Base-by-base conservation (phyloP, 192 early-diverging fungal genomes). In the Coemansia javaensis region DNA sequence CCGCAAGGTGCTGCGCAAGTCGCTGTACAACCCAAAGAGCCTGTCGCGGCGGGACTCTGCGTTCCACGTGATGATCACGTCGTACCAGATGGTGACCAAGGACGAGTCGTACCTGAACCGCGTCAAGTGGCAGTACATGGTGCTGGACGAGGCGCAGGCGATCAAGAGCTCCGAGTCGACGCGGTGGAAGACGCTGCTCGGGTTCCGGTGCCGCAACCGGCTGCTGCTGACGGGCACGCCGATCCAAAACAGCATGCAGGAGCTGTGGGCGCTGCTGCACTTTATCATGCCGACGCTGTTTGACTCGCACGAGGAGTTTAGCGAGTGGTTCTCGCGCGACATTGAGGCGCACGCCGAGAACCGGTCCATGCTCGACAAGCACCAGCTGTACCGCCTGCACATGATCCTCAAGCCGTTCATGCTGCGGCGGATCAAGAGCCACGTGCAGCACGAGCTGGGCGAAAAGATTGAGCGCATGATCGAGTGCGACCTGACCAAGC, bases 401-500 rank as follows among this genome's bases (percentile, higher is more conserved):
- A 88, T 90, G 84, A 92, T 94, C 47, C 76, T 94, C 28, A 90
- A 91, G 50, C 91, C 91, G n/a, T 94, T 94, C 59, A 91, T 94
- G 91, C 77, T 94, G 47, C 80, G 91, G 24, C 84, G 91, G 48
- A 80, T 91, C 64, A 93, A 93, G 74, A 79, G 84, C 16, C 90
- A 93, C 54, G 90, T 93, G 17, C 90, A 91, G 63, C 82, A 89
- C 45, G 90, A 93, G 67, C 73, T 93, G 21, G 90, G 88, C 45
- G 88, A 93, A 40, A 95, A 95, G 79, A 90, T 93, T 25, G 92
- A 95, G 64, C 40, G 85, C 7, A 80, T 90, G 51, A 76, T 94
- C 15, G 81, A 70, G 25, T 91, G 89, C 64, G 81, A 85, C 2
- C 53, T 91, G 53, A 90, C 86, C 8, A 81, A 84, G 38, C 58